These are phyloP conservation scores for Zopfia rhizophila DNA, from an alignment of 2,329 filamentous ascomycete species.

Conservation along the genomic window DNA sequence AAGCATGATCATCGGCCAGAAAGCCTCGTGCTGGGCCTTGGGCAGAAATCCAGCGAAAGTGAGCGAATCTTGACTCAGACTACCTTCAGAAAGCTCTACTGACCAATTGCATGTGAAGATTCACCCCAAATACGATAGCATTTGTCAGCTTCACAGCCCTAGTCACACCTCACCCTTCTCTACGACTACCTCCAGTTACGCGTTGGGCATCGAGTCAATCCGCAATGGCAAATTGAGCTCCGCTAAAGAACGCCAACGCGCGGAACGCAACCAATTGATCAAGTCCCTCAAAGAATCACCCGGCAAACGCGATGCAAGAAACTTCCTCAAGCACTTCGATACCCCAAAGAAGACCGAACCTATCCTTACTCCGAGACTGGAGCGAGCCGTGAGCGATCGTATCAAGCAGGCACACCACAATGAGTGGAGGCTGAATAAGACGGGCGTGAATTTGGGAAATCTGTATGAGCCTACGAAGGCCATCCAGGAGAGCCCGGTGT, in stretches of 20 bases:
- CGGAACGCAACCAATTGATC: conserved; percentile 50
- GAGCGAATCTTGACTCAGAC: conserved; percentile 19
- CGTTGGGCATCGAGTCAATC: conserved; percentile 17
- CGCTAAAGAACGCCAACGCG: conserved; percentile 48
- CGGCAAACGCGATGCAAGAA: conserved; percentile 91
- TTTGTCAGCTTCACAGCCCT: conserved; percentile 8
- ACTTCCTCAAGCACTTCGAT: conserved; percentile 89
- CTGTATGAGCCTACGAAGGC: conserved; percentile 69
- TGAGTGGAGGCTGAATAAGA: conserved; percentile 49
- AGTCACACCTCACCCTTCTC: conserved; percentile 16
- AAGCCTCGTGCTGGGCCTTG: conserved; percentile 47
- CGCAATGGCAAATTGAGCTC: conserved; percentile 35
- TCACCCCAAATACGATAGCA: conserved; percentile 36
- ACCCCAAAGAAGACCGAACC: conserved; percentile 31
- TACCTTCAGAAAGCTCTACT: conserved; percentile 5
- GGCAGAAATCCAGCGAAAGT: conserved; percentile 37
- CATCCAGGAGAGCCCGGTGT: conserved; percentile 68
- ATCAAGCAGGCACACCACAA: conserved; percentile 40
- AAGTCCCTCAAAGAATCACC: conserved; percentile 82
- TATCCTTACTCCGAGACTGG: conserved; percentile 15
- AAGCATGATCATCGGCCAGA: conserved; percentile 50
- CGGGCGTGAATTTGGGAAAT: conserved; percentile 69
- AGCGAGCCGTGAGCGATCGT: conserved; percentile 27
- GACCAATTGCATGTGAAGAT: conserved; percentile 17
- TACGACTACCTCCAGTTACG: conserved; percentile 18